Percentiles rank a stretch among this genome's conserved stretches.
Evolutionary conservation across 306 rosid genomes (phyloP).

Genomic region (Carpinus viminea): DNA sequence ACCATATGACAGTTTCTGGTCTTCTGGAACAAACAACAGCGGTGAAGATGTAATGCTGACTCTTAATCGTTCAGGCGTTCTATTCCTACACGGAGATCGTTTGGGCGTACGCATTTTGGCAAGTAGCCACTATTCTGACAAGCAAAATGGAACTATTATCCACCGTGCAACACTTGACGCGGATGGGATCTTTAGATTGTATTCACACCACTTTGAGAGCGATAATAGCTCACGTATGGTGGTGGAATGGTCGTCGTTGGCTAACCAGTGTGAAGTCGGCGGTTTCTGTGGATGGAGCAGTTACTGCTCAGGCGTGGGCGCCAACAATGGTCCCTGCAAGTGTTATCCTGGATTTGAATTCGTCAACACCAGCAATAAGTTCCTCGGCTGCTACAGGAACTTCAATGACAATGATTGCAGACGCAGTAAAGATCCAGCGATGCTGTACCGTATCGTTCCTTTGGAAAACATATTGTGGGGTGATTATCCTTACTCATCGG

Average conservation of each 20-base stretch:
- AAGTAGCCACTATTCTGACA: neutral
- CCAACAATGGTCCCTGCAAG: neutral
- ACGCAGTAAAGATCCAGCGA: neutral
- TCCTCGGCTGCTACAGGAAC: neutral
- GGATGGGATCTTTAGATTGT: constrained; percentile 3
- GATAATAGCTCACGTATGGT: neutral
- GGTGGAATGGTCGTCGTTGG: neutral
- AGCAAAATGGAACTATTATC: neutral
- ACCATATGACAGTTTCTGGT: neutral
- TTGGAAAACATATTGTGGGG: neutral
- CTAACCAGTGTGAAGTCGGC: neutral
- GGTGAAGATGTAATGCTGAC: too few relatives aligned
- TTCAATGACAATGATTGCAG: neutral
- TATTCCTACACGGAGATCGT: too few relatives aligned
- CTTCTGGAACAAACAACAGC: too few relatives aligned
- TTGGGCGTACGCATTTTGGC: neutral
- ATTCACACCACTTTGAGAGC: neutral
- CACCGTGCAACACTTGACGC: constrained; percentile 13
- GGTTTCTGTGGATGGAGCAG: constrained; percentile 6
- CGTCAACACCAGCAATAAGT: neutral
- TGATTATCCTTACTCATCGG: neutral
- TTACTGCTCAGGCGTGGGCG: neutral
- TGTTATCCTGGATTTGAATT: neutral
- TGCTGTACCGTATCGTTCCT: neutral
- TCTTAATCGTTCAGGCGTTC: too few relatives aligned